Conservation (phyloP, 2,329 filamentous ascomycete genomes). For the Zymoseptoria brevis region DNA sequence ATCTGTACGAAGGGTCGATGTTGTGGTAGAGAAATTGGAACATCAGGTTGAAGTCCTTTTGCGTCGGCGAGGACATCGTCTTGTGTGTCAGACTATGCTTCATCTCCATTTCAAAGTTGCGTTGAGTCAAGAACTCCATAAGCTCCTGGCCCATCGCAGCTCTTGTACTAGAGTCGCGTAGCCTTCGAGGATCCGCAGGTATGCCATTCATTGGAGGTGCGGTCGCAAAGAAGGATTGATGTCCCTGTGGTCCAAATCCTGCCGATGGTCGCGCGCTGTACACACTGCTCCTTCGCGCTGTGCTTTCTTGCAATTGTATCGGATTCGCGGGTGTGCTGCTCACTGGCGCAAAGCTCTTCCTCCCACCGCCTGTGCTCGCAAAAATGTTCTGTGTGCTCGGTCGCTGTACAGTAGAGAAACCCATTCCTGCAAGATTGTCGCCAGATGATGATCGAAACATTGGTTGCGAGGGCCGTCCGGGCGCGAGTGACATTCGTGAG, state of each 20-base stretch:
- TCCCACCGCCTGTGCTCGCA: constrained; percentile 47
- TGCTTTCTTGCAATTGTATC: constrained; percentile 43
- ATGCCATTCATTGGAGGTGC: constrained; percentile 73
- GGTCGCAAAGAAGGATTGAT: constrained; percentile 93
- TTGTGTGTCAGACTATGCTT: constrained; percentile 89
- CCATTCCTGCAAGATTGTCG: constrained; percentile 63
- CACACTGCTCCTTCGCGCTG: constrained; percentile 67
- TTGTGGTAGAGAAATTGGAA: constrained; percentile 97
- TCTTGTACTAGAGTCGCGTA: constrained; percentile 75
- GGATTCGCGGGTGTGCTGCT: constrained; percentile 42
- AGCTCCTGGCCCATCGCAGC: constrained; percentile 79
- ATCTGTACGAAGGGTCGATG: constrained; percentile 87
- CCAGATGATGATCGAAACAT: constrained; percentile 82
- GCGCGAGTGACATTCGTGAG: constrained; percentile 76
- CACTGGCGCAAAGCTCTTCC: constrained; percentile 64
- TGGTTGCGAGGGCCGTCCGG: constrained; percentile 75
- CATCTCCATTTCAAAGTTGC: constrained; percentile 98
- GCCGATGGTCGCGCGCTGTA: constrained; percentile 51
- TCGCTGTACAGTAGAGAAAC: constrained; percentile 72
- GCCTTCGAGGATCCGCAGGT: constrained; percentile 75
- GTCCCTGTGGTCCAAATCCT: constrained; percentile 51
- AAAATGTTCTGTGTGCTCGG: constrained; percentile 67
- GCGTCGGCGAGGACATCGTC: constrained; percentile 84
- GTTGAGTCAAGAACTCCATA: constrained; percentile 80
- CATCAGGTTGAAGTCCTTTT: constrained; percentile 97